A percentile compares a stretch with the other conserved stretches of the same genome.
Conservation (phyloP, 345 rosid genomes). For the Murraya paniculata region DNA sequence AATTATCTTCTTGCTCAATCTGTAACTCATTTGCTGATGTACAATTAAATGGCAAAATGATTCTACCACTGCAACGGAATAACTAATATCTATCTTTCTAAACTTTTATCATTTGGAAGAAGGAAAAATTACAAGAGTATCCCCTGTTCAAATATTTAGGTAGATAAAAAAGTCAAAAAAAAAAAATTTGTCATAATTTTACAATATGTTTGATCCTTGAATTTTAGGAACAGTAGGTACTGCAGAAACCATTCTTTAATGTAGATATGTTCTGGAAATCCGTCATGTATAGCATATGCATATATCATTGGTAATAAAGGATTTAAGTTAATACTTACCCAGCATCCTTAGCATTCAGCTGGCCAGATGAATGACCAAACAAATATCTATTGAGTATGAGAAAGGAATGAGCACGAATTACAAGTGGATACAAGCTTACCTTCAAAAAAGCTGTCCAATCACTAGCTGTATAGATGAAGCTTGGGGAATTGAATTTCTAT, state of each 20-base stretch:
- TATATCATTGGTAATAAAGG: neutral
- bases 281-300: neutral
- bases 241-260: neutral
- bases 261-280: neutral
- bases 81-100: neutral
- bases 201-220: neutral
- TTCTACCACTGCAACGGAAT: neutral
- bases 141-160: neutral
- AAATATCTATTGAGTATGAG: neutral
- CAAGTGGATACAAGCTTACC: constrained; percentile 37
- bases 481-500: constrained; percentile 95
- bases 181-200: neutral
- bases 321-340: neutral
- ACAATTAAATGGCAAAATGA: constrained; percentile 12
- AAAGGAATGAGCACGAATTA: constrained; percentile 12
- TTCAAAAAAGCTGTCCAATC: constrained; percentile 92
- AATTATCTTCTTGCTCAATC: constrained; percentile 3
- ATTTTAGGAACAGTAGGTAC: neutral
- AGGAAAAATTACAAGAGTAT: neutral
- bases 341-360: neutral
- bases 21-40: neutral
- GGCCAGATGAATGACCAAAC: neutral
- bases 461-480: constrained; percentile 57
- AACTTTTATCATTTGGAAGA: neutral
- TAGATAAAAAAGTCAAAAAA: neutral